Conservation (phyloP, 352 stramenopile genomes). For the Phytopythium boreale region DNA sequence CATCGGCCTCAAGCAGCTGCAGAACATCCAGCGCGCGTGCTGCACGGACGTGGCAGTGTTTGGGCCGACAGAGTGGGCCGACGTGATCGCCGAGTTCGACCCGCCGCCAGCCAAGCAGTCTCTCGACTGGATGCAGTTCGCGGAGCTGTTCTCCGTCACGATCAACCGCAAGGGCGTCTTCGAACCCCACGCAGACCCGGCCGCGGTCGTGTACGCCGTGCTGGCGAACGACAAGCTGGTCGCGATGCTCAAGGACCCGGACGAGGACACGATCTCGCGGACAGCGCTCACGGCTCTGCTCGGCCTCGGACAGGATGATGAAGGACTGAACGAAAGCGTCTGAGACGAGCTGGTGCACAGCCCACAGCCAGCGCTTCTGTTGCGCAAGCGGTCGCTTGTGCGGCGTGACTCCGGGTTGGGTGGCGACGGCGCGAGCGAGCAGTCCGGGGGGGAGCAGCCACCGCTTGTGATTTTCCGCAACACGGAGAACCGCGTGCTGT, state of each 20-base stretch:
- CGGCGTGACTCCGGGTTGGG: no score
- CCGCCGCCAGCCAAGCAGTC: background rate
- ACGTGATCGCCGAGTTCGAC: background rate
- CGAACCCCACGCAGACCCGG: constrained; percentile 18
- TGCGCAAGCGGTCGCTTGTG: no score
- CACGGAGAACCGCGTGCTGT: background rate
- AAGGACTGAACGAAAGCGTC: constrained; percentile 37
- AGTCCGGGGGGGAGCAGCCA: background rate
- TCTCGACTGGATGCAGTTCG: constrained; percentile 53
- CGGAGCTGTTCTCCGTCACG: constrained; percentile 20
- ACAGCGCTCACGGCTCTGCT: constrained; percentile 41
- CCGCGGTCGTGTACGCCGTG: constrained; percentile 37
- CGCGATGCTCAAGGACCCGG: constrained; percentile 24
- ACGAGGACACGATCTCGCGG: constrained; percentile 31
- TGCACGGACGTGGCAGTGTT: constrained; percentile 21
- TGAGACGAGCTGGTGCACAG: no score
- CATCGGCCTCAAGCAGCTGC: constrained; percentile 30
- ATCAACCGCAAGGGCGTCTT: constrained; percentile 33
- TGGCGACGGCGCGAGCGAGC: no score
- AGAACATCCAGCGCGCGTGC: constrained; percentile 25
- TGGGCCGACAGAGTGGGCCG: constrained; percentile 18
- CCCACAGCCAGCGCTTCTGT: no score
- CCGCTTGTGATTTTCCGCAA: background rate
- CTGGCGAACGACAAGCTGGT: constrained; percentile 45
- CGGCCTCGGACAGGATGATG: constrained; percentile 22